Conservation (phyloP, 495 filamentous ascomycete genomes). For the Daldinia caldariorum region DNA sequence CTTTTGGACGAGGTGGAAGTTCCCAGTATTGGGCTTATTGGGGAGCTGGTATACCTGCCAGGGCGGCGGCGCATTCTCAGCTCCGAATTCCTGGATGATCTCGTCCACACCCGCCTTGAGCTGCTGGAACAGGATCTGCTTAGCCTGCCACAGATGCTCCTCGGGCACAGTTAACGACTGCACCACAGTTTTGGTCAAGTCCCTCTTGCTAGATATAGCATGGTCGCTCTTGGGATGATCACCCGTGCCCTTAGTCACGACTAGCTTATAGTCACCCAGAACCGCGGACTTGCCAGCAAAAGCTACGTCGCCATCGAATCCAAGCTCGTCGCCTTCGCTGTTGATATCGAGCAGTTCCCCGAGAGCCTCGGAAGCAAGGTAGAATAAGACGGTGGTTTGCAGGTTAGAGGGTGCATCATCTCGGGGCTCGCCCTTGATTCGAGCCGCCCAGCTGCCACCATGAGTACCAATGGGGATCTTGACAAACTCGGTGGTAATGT, state of each 20-base stretch:
- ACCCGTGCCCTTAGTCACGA: slow-evolving; percentile 75
- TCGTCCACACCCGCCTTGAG: slow-evolving; percentile 80
- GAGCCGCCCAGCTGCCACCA: slow-evolving; percentile 90
- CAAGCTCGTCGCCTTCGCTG: slow-evolving; percentile 61
- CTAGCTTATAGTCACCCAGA: slow-evolving; percentile 86
- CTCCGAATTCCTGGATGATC: slow-evolving; percentile 71
- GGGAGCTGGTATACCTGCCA: slow-evolving; percentile 84
- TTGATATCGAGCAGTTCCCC: slow-evolving; percentile 68
- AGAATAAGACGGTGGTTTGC: slow-evolving; percentile 82
- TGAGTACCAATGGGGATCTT: slow-evolving; percentile 89
- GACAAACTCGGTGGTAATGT: slow-evolving; percentile 91
- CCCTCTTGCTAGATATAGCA: slow-evolving; percentile 67
- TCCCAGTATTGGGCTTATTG: slow-evolving; percentile 75
- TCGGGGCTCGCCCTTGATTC: slow-evolving; percentile 83
- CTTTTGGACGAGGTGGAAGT: slow-evolving; percentile 91
- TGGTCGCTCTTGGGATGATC: slow-evolving; percentile 69
- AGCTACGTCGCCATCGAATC: slow-evolving; percentile 77
- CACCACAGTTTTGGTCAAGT: slow-evolving; percentile 80
- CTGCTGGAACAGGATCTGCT: slow-evolving; percentile 78
- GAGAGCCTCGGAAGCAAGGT: slow-evolving; percentile 79
- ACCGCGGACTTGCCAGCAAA: slow-evolving; percentile 76
- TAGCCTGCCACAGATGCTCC: slow-evolving; percentile 85
- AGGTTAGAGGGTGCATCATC: slow-evolving; percentile 69
- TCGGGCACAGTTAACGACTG: slow-evolving; percentile 72
- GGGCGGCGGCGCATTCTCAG: slow-evolving; percentile 79